Base-by-base conservation (phyloP, 805 yeast genomes). In the Candida sanyiensis region DNA sequence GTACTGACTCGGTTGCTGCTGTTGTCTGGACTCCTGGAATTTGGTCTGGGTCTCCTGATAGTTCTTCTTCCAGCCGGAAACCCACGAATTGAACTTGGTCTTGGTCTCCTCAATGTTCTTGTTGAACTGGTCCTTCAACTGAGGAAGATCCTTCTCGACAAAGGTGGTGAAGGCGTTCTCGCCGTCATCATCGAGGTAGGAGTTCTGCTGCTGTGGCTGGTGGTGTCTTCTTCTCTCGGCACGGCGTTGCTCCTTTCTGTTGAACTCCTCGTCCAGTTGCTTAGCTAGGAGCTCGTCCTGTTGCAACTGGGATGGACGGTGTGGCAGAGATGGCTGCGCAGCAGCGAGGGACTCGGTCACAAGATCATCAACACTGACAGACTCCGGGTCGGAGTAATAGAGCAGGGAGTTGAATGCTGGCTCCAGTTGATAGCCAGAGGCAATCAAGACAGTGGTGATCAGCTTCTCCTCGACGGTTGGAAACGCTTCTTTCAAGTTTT, bases 321-420 rank as follows among this genome's bases (percentile, higher is more conserved):
- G 58, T 24, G 51, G 44, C 20, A 27, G 21, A 75, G 77, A 33
- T 74, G 66, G 39, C 19, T 30, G 34, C 10, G 40, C 35, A 3
- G 53, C 56, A 21, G 42, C 38, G 15, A 33, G 50, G 46, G 28
- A 61, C n/a, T n/a, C n/a, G 54, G 54, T 43, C 1, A 46, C 43
- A 8, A 46, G 47, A 44, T 72, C 75, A 11, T 80, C 77, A 44
- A 70, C 70, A 22, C 50, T 55, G 33, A 63, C 61, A 44, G 69
- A 69, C 3, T 69, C 57, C 8, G 90, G 90, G 60, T 89, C 96
- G 13, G 85, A 79, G 39, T 86, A 63, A 49, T 74, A 86, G 43
- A 90, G 66, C 51, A 89, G 66, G 0, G 96, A 97, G 58, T 82
- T 83, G 66, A 90, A 90, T 1, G 96, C 95, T 1, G 84, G 80